phyloP scores from a whole-genome alignment of 345 rosid genomes.

The Passiflora organensis region DNA sequence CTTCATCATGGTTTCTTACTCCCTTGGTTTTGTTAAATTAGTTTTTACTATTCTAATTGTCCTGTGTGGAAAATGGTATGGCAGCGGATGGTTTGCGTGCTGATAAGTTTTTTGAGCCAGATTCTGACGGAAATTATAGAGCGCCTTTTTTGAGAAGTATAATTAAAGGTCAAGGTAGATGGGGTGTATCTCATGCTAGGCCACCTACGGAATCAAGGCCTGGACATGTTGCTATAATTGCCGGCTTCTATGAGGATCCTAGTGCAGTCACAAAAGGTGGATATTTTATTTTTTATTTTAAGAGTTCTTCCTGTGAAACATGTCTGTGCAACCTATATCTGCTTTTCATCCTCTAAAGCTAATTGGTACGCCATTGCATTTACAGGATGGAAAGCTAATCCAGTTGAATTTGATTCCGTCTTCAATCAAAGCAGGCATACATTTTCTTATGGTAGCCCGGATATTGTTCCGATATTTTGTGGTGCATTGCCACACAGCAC shows the following conservation, averaged over 20 bases:
- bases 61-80: not conserved
- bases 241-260: conserved; percentile 98
- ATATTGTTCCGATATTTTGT: conserved; percentile 91
- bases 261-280: conserved; percentile 92
- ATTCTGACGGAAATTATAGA: conserved; percentile 58
- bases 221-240: conserved; percentile 90
- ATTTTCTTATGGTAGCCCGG: conserved; percentile 86
- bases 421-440: conserved; percentile 83
- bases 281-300: conserved; percentile 3
- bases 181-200: conserved; percentile 99
- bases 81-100: conserved; percentile 97
- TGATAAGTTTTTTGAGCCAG: conserved; percentile 94
- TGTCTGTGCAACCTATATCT: not conserved
- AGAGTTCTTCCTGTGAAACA: too few species aligned
- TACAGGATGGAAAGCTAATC: conserved; percentile 98
- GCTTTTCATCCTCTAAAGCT: conserved; percentile 4
- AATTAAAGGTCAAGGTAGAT: conserved; percentile 68
- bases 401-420: conserved; percentile 93
- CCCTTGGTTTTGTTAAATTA: not conserved
- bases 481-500: conserved; percentile 79
- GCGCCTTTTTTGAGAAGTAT: conserved; percentile 85
- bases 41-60: not conserved
- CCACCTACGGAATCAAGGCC: conserved; percentile 98
- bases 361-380: conserved; percentile 13
- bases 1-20: not conserved